These are phyloP conservation scores for Ustilago lituana DNA, from an alignment of 1,284 basidiomycete genomes.

Conservation along the genomic window DNA sequence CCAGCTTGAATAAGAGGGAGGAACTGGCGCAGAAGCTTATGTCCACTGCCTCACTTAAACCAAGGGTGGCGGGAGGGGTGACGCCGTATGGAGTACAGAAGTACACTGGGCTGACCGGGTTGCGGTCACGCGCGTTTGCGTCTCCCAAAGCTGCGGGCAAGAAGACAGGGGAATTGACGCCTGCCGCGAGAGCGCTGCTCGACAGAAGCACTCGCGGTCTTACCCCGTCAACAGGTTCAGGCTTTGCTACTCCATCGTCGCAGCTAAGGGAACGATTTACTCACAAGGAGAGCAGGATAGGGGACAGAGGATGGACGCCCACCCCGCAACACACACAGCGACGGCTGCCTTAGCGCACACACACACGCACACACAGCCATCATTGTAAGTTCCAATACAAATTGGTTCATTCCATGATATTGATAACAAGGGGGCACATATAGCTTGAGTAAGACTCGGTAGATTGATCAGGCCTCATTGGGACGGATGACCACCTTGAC, in stretches of 20 bases:
- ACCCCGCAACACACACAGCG: conserved; percentile 15
- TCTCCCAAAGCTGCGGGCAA: conserved; percentile 7
- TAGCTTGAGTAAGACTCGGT: no score
- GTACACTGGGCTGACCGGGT: conserved; percentile 18
- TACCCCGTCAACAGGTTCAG: no score
- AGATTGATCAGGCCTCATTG: conserved; percentile 27
- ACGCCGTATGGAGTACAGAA: conserved; percentile 29
- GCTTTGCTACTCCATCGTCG: no score
- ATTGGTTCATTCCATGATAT: no score
- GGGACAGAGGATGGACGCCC: conserved; percentile 29
- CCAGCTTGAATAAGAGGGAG: conserved; percentile 10
- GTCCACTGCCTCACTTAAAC: neutral
- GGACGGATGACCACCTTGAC: conserved; percentile 52
- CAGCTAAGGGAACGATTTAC: neutral
- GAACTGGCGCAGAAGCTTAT: conserved; percentile 18
- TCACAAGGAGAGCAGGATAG: neutral
- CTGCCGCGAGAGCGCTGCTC: conserved; percentile 34
- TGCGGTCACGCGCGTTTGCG: conserved; percentile 8
- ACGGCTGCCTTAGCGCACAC: neutral
- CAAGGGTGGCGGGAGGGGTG: neutral
- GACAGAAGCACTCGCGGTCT: conserved; percentile 14
- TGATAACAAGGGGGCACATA: no score
- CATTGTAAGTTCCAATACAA: no score
- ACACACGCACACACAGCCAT: neutral
- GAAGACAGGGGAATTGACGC: conserved; percentile 13